A percentile compares a stretch with the other conserved stretches of the same genome.
These are phyloP conservation scores for Iris macrosiphon DNA, from an alignment of 106 monocot genomes.

Conservation along the genomic window DNA sequence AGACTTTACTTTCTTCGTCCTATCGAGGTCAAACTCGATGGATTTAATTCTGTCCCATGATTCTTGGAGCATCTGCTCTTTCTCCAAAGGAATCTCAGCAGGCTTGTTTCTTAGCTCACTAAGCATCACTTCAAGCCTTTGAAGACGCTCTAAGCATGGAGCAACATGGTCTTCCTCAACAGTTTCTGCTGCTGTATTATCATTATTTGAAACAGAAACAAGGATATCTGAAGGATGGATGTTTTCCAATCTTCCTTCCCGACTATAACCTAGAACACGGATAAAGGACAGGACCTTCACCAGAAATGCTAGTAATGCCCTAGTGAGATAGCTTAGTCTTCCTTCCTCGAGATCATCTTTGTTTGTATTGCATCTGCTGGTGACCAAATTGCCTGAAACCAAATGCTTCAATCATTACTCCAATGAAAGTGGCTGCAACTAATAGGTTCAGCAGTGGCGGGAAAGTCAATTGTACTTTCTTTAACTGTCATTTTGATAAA, in stretches of 20 bases:
- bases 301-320: slow-evolving; percentile 33
- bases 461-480: too few relatives aligned
- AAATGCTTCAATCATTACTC: too few relatives aligned
- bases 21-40: slow-evolving; percentile 78
- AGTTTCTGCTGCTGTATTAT: slow-evolving; percentile 9
- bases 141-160: slow-evolving; percentile 70
- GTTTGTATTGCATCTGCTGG: slow-evolving; percentile 3
- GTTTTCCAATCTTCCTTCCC: slow-evolving; percentile 15
- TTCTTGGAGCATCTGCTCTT: slow-evolving; percentile 69
- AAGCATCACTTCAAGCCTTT: slow-evolving; percentile 56
- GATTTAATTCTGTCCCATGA: slow-evolving; percentile 92
- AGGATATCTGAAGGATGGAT: slow-evolving; percentile 14
- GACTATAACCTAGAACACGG: slow-evolving; percentile 13
- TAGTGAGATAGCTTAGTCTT: slow-evolving; percentile 19
- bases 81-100: slow-evolving; percentile 66
- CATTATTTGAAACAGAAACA: not conserved
- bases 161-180: slow-evolving; percentile 30
- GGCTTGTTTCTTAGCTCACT: slow-evolving; percentile 53
- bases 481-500: too few relatives aligned
- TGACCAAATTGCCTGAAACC: slow-evolving; percentile 23
- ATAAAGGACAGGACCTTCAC: slow-evolving; percentile 48
- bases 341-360: slow-evolving; percentile 23
- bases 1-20: slow-evolving; percentile 76
- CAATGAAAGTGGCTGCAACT: too few relatives aligned
- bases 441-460: too few relatives aligned